These are phyloP conservation scores for Purshia tridentata DNA, from an alignment of 306 rosid species.

Conservation along the genomic window DNA sequence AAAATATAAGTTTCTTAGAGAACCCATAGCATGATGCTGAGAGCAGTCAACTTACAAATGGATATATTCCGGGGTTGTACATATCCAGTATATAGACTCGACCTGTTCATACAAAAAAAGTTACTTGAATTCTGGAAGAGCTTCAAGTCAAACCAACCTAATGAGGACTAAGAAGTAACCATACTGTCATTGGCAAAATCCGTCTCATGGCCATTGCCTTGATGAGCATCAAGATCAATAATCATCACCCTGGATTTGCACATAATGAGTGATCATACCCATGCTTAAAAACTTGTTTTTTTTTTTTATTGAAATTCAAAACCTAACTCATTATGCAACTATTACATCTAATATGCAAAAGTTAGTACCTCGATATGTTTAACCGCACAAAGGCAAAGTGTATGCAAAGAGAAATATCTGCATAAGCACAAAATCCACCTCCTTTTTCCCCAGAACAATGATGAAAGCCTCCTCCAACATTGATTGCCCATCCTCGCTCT, in stretches of 20 bases:
- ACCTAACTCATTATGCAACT: constrained; percentile 21
- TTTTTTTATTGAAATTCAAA: constrained; percentile 10
- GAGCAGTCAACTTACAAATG: constrained; percentile 58
- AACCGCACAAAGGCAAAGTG: constrained; percentile 71
- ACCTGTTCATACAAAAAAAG: constrained; percentile 45
- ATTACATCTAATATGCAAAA: background rate
- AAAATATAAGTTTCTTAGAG: background rate
- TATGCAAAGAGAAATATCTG: constrained; percentile 84
- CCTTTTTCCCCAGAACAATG: constrained; percentile 79
- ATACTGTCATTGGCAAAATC: constrained; percentile 76
- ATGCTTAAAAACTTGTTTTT: constrained; percentile 8
- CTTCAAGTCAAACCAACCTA: constrained; percentile 28
- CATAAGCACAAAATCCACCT: constrained; percentile 92
- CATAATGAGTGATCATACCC: constrained; percentile 13
- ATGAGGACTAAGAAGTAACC: constrained; percentile 34
- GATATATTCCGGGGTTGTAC: constrained; percentile 94
- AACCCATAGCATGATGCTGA: background rate
- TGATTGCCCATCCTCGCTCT: constrained; percentile 95
- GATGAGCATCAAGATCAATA: constrained; percentile 97
- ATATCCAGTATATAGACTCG: constrained; percentile 82
- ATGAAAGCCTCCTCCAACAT: constrained; percentile 97
- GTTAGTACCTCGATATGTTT: constrained; percentile 71
- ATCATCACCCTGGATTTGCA: constrained; percentile 76
- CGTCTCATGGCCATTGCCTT: constrained; percentile 93
- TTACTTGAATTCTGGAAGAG: constrained; percentile 20